phyloP scores from a whole-genome alignment of 2,329 filamentous ascomycete species.

The Aspergillus sp. region DNA sequence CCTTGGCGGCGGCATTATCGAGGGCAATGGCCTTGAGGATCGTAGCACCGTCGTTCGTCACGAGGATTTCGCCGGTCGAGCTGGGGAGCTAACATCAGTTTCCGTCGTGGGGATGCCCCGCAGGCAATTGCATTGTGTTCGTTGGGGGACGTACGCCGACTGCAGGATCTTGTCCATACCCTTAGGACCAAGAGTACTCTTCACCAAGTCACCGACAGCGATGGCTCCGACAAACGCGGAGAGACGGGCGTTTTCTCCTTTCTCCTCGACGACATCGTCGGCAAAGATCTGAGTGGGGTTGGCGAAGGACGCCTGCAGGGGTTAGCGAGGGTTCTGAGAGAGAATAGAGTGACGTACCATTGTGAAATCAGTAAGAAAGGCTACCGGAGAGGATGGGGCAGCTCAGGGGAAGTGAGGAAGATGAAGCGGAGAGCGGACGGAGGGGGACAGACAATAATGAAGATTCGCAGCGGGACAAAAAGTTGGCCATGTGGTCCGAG shows the following conservation, averaged over 20 bases:
- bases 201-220: slow-evolving; percentile 93
- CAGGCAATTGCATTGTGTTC: slow-evolving; percentile 4
- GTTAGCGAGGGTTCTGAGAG: background rate
- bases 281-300: slow-evolving; percentile 98
- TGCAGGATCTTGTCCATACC: slow-evolving; percentile 99
- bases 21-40: slow-evolving; percentile 98
- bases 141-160: slow-evolving; percentile 68
- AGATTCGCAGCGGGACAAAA: slow-evolving; percentile 23
- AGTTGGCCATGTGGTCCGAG: slow-evolving; percentile 30
- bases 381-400: slow-evolving; percentile 16
- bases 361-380: slow-evolving; percentile 17
- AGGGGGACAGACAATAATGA: slow-evolving; percentile 6
- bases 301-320: slow-evolving; percentile 38
- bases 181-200: slow-evolving; percentile 95
- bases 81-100: slow-evolving; percentile 42
- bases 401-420: slow-evolving; percentile 15
- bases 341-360: slow-evolving; percentile 24
- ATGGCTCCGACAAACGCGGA: slow-evolving; percentile 98
- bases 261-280: slow-evolving; percentile 94
- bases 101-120: slow-evolving; percentile 15
- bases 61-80: slow-evolving; percentile 94
- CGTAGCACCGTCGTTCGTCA: slow-evolving; percentile 97
- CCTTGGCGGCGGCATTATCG: slow-evolving; percentile 97
- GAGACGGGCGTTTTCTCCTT: slow-evolving; percentile 97
- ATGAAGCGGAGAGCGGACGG: slow-evolving; percentile 10